Base-by-base conservation (phyloP, 2,329 filamentous ascomycete species). In the Biscogniauxia marginata region DNA sequence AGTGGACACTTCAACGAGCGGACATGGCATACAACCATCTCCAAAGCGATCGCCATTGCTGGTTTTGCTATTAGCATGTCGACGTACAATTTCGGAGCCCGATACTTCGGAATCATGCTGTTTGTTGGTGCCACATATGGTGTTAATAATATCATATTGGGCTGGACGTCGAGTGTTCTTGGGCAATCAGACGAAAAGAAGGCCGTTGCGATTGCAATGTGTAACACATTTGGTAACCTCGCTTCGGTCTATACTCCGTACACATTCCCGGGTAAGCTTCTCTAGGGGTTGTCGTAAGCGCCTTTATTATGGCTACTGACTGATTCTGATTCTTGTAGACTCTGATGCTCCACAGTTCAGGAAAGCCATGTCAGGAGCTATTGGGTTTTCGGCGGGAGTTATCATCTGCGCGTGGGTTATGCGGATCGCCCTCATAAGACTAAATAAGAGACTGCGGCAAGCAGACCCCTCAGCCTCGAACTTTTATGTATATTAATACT, bases 151-250 rank as follows among this genome's bases (percentile, higher is more conserved):
- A 71, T 80, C n/a, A 75, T 75, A 43, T 65, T 79, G 0, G 75
- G 74, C 4, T 80, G 77, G 77, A 71, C 72, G 0, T 68, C 71
- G 0, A 68, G 66, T 0, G 73, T 72, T 0, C 70, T 76, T 18
- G 76, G 75, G 0, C 77, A 79, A 58, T 77, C 75, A 0, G 71
- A 76, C 3, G 77, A 79, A 63, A 79, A 79, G 66, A 79, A 77
- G 58, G 77, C 77, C 0, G 73, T 73, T 0, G 70, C 74, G 1
- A 68, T 80, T 7, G 75, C 74, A 8, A 74, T 77, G 19, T 58
- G 53, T 22, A 65, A 61, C 34, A 59, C 52, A n/a, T 44, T 74
- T 19, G 70, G 70, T 22, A 75, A 74, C 54, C 66, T 68, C 1
- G 68, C 67, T 4, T 75, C 74, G 56, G 69, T 75, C 21, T 76